Base-by-base conservation (phyloP, 139 green algal genomes). In the Prasinococcaceae sp. region DNA sequence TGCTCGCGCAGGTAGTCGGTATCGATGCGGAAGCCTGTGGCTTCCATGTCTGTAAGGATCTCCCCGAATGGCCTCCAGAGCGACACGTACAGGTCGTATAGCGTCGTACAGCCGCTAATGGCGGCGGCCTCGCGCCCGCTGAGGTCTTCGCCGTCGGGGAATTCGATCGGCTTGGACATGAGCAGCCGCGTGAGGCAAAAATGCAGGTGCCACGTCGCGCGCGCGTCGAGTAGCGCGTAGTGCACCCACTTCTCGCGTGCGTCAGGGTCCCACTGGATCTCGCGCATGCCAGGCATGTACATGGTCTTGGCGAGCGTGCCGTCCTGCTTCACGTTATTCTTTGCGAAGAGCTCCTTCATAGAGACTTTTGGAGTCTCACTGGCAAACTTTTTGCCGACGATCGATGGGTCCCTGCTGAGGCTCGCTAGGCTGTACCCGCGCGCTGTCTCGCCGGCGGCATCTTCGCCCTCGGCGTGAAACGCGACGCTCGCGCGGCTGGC, bases 21-120 rank as follows among this genome's bases (percentile, higher is more conserved):
- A 63, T 87, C 61, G 0, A 87, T 68, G 25, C 66, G 53, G 46
- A 90, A 60, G 40, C 82, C 78, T 22, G 55, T 55, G n/a, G 56
- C 42, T 69, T 98, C 90, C 86, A 98, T 93, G 51, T 88, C 74
- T 0, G 84, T 94, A 29, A 98, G 75, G 51, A 97, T 62, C 51
- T 82, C 69, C 3, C 88, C 90, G 78, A 96, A 94, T 3, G 79
- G 75, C 27, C 58, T 46, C 79, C 79, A 92, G 54, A 77, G 78
- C 20, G 66, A 22, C 22, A 60, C 12, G 74, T 96, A 96, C 40
- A 94, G 63, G 39, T 93, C 77, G 73, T 66, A 88, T 19, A 63
- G 25, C 5, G 4, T 63, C 49, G 10, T n/a, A n/a, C n/a, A n/a
- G n/a, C n/a, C n/a, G n/a, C n/a, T n/a, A n/a, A n/a, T n/a, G n/a